Percentiles rank a stretch among this genome's conserved stretches.
Conservation (phyloP, 345 rosid species). For the Salix brachista region DNA sequence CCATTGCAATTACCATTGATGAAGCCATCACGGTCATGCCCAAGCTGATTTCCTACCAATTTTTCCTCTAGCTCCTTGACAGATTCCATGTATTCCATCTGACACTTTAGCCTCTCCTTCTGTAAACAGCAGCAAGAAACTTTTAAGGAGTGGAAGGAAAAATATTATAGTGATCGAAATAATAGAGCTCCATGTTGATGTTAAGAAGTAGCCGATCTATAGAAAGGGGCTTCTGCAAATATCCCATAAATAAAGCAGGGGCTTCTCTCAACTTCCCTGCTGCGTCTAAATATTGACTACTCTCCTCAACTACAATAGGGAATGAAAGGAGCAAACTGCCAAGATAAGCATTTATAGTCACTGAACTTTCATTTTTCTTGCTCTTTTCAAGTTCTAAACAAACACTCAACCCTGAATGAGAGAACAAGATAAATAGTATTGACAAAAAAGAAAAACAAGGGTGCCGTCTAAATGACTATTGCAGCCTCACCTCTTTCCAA, state of each 20-base stretch:
- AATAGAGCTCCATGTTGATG: background rate
- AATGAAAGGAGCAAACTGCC: background rate
- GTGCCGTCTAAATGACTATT: background rate
- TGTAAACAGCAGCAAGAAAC: constrained; percentile 6
- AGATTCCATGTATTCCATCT: constrained; percentile 36
- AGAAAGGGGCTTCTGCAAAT: too few relatives aligned
- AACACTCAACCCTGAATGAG: background rate
- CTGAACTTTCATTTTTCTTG: background rate
- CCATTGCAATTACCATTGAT: constrained; percentile 5
- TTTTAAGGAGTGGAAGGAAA: background rate
- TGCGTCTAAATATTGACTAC: too few relatives aligned
- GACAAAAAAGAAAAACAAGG: background rate
- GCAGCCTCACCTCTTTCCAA: background rate
- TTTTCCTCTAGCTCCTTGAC: constrained; percentile 32
- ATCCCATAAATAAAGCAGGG: too few relatives aligned
- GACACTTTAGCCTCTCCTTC: constrained; percentile 34
- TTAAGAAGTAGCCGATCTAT: background rate
- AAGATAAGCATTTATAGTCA: background rate
- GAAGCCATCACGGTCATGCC: constrained; percentile 15
- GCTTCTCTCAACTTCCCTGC: too few relatives aligned
- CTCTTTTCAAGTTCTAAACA: background rate
- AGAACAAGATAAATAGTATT: background rate
- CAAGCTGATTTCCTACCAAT: constrained; percentile 24
- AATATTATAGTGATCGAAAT: background rate
- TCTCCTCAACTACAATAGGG: background rate